A percentile compares a stretch with the other conserved stretches of the same genome.
phyloP scores from a whole-genome alignment of 306 rosid genomes.

The Gillenia trifoliata region DNA sequence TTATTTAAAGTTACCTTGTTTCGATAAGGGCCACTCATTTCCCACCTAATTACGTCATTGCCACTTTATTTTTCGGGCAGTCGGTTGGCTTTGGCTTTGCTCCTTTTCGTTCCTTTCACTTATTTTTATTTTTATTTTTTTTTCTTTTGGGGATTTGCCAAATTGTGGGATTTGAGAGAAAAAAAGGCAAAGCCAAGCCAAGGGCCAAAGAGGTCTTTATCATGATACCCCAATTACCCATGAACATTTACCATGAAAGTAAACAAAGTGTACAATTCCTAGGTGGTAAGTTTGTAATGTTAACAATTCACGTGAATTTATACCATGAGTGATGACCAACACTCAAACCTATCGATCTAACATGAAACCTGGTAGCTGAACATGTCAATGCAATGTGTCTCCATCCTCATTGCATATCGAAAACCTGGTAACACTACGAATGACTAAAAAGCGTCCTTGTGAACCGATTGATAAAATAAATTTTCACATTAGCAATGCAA shows the following conservation, averaged over 20 bases:
- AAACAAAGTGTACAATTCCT: too few species aligned
- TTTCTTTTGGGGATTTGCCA: neutral
- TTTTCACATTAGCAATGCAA: neutral
- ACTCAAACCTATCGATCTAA: neutral
- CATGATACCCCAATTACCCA: too few species aligned
- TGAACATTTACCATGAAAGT: too few species aligned
- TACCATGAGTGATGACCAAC: too few species aligned
- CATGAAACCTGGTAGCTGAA: neutral
- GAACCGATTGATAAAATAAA: neutral
- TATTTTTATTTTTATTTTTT: neutral
- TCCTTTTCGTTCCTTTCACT: neutral
- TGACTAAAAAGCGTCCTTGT: too few species aligned
- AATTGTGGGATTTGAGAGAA: neutral
- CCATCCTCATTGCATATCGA: neutral
- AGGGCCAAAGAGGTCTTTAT: neutral
- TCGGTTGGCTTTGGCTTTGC: neutral
- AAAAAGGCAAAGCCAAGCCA: too few species aligned
- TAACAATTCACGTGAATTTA: too few species aligned
- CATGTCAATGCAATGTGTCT: neutral
- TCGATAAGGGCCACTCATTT: neutral
- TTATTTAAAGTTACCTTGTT: neutral
- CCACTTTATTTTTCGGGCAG: neutral
- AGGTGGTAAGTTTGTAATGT: too few species aligned
- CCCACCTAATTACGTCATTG: slow-evolving; percentile 3
- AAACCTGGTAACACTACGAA: neutral